Conservation (phyloP, 768 basidiomycete genomes). For the Paxillus rubicundulus region DNA sequence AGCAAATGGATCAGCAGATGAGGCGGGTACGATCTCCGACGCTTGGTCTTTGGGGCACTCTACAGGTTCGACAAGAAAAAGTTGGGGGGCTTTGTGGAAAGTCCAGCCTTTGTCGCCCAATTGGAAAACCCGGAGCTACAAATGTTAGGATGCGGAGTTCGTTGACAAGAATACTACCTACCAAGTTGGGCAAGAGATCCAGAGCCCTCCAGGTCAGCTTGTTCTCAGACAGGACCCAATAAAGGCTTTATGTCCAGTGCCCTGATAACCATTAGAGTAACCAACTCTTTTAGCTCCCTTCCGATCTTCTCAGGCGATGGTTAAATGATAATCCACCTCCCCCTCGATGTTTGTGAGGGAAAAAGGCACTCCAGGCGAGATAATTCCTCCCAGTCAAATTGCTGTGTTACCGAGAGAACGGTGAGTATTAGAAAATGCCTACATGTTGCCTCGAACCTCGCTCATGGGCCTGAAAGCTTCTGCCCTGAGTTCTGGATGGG, state of each 20-base stretch:
- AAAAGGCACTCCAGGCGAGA: not conserved
- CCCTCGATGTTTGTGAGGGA: slow-evolving; percentile 4
- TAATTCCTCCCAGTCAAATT: not conserved
- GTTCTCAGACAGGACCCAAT: slow-evolving; percentile 22
- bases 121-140: slow-evolving; percentile 6
- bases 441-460: not conserved
- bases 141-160: slow-evolving; percentile 3
- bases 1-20: slow-evolving; percentile 24
- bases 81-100: slow-evolving; percentile 18
- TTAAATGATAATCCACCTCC: not conserved
- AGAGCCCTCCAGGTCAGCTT: slow-evolving; percentile 13
- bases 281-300: slow-evolving; percentile 1
- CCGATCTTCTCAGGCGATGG: no score
- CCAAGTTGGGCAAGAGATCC: slow-evolving; percentile 12
- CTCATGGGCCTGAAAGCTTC: not conserved
- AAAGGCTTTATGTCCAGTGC: slow-evolving; percentile 3
- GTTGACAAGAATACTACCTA: slow-evolving; percentile 7
- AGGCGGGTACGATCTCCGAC: slow-evolving; percentile 20
- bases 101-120: slow-evolving; percentile 10
- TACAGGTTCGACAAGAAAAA: slow-evolving; percentile 12
- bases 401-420: not conserved
- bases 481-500: not conserved
- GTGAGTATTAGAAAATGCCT: not conserved
- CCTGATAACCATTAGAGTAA: slow-evolving; percentile 8
- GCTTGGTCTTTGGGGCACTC: slow-evolving; percentile 19